Base-by-base conservation (phyloP, 1,139 yeast species). In the Taiozyma onychis region DNA sequence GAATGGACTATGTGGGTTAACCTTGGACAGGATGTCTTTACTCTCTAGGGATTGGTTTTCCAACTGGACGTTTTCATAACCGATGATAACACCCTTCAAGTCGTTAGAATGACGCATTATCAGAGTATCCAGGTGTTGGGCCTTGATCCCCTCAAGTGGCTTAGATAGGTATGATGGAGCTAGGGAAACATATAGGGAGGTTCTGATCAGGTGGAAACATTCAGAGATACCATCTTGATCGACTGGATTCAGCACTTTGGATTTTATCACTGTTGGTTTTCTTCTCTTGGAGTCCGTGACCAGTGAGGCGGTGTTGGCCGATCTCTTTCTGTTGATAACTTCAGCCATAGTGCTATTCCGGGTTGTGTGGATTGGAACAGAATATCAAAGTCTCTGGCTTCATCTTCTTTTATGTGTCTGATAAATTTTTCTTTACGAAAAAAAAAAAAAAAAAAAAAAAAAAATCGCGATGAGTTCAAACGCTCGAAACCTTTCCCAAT, bases 61-160 rank as follows among this genome's bases (percentile, higher is more conserved):
- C 30, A 81, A 66, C 44, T 74, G 68, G 44, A 90, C 71, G 57
- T 88, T 82, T 56, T 78, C 77, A 66, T 90, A 90, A 4, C 95
- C 84, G 53, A 93, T 72, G 11, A 93, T 86, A 18, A 93, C 91
- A 24, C 99, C 99, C 44, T 80, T 78, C 3, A 85, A 86, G 42
- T 81, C 77, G 21, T 81, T 70, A 59, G 80, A 85, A 66, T 86
- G 89, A 45, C 86, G 82, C 96, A 93, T 88, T 39, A 93, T 73
- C 68, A 93, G 73, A 6, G 95, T 91, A 64, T 93, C 97, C 58
- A 93, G 72, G 69, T 93, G 98, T 70, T 91, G 97, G 41, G 83
- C 75, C 66, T 83, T 82, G 56, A 91, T 77, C 35, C 98, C 99
- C 54, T 80, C 80, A 34, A 83, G 66, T 6, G 97, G 96, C 48